Percentiles rank a stretch among this genome's conserved stretches.
Conservation (phyloP, 805 yeast species). For the Sugiyamaella chiloensis region DNA sequence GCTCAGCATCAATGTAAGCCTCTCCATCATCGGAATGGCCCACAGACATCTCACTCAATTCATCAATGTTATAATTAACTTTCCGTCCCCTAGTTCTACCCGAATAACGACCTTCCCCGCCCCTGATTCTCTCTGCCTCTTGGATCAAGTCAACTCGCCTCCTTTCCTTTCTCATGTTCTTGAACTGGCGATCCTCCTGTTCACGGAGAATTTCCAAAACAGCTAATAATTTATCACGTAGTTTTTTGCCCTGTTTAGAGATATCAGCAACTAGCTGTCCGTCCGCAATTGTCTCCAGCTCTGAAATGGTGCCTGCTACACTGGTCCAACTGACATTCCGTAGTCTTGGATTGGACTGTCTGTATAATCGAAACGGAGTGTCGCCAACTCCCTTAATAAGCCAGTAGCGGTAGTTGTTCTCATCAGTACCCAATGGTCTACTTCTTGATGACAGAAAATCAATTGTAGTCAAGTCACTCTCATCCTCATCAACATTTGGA, state of each 20-base stretch:
- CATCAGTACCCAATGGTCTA: slow-evolving; percentile 23
- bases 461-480: neutral
- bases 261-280: slow-evolving; percentile 1
- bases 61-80: slow-evolving; percentile 28
- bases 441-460: neutral
- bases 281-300: slow-evolving; percentile 22
- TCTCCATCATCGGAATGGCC: slow-evolving; percentile 14
- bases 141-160: slow-evolving; percentile 19
- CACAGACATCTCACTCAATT: slow-evolving; percentile 9
- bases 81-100: slow-evolving; percentile 34
- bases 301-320: slow-evolving; percentile 30
- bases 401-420: slow-evolving; percentile 23
- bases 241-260: slow-evolving; percentile 8
- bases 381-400: slow-evolving; percentile 27
- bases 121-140: slow-evolving; percentile 22
- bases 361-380: slow-evolving; percentile 34
- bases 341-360: slow-evolving; percentile 32
- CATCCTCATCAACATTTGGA: slow-evolving; percentile 3
- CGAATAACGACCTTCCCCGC: slow-evolving; percentile 31
- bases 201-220: slow-evolving; percentile 18
- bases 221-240: slow-evolving; percentile 4
- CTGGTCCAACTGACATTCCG: slow-evolving; percentile 34
- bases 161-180: slow-evolving; percentile 9
- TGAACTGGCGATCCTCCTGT: slow-evolving; percentile 9
- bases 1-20: slow-evolving; percentile 2